Evolutionary conservation across 2,329 filamentous ascomycete genomes (phyloP).

Genomic region (Lasiodiplodia hormozganensis): DNA sequence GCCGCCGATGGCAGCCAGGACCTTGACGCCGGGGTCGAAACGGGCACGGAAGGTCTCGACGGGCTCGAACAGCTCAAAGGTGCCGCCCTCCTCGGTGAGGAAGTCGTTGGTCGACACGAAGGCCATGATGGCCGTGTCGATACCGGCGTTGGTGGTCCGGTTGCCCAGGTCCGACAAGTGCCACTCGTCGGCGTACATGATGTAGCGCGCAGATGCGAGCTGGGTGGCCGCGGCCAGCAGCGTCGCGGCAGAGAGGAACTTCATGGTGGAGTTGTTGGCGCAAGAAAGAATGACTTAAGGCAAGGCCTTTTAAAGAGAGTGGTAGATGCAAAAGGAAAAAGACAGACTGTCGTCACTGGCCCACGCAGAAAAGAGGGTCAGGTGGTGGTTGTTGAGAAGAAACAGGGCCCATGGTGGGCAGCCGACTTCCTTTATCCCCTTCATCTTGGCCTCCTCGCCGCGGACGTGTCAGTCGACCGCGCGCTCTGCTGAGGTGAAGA

Average conservation of each 20-base stretch:
- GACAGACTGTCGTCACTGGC: neutral
- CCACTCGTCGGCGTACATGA: conserved; percentile 28
- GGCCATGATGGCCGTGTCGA: conserved; percentile 46
- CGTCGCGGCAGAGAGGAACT: conserved; percentile 15
- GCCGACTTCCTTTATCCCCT: conserved; percentile 1
- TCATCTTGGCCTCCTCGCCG: neutral
- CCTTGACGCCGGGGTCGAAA: conserved; percentile 63
- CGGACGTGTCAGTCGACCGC: conserved; percentile 9
- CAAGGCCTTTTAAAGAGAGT: neutral
- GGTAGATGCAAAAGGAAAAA: neutral
- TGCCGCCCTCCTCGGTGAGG: conserved; percentile 35
- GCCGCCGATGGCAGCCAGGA: conserved; percentile 76
- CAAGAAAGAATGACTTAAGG: neutral
- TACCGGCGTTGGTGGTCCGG: conserved; percentile 36
- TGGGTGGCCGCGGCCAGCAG: conserved; percentile 5
- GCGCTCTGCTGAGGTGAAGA: neutral
- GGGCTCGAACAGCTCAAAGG: conserved; percentile 62
- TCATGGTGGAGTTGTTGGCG: conserved; percentile 2
- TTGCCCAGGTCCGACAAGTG: conserved; percentile 26
- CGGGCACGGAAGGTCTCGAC: conserved; percentile 59
- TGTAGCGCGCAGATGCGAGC: conserved; percentile 20
- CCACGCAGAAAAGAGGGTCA: neutral
- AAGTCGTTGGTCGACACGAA: conserved; percentile 50
- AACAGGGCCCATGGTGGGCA: conserved; percentile 1
- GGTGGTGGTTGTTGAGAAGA: neutral